These are phyloP conservation scores for Millerozyma acaciae DNA, from an alignment of 805 yeast genomes.

Conservation along the genomic window DNA sequence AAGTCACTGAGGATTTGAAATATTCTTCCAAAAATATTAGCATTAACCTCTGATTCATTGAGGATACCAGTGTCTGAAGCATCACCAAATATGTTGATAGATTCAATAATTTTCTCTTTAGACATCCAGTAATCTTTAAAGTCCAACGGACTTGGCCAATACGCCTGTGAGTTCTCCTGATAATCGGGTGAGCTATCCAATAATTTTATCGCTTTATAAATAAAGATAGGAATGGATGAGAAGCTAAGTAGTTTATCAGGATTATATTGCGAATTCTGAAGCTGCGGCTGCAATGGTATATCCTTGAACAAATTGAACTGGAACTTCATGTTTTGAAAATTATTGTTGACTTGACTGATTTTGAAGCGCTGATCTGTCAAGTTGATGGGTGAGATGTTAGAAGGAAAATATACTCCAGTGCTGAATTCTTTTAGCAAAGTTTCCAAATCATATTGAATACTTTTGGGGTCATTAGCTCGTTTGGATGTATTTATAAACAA, in stretches of 20 bases:
- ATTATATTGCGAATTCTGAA: conserved; percentile 11
- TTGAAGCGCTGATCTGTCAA: conserved; percentile 17
- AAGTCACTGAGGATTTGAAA: conserved; percentile 9
- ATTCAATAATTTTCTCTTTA: conserved; percentile 25
- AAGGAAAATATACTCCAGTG: conserved; percentile 40
- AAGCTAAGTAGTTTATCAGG: conserved; percentile 17
- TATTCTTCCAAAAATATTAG: conserved; percentile 17
- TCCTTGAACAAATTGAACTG: conserved; percentile 40
- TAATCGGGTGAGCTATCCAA: conserved; percentile 12
- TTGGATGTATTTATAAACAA: too few relatives aligned
- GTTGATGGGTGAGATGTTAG: conserved; percentile 27
- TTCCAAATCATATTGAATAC: conserved; percentile 22
- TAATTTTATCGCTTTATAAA: conserved; percentile 18
- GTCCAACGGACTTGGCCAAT: conserved; percentile 30
- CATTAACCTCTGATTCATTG: conserved; percentile 20
- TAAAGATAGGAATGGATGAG: conserved; percentile 30
- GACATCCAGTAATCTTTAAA: conserved; percentile 32
- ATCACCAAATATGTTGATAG: conserved; percentile 17
- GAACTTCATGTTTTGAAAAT: conserved; percentile 34
- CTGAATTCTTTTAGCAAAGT: conserved; percentile 21
- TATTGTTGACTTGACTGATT: conserved; percentile 25
- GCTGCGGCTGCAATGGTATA: conserved; percentile 32
- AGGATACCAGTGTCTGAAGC: conserved; percentile 7
- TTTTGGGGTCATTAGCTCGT: conserved; percentile 15
- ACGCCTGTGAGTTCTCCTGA: conserved; percentile 4